Percentiles rank a stretch among this genome's conserved stretches.
These are phyloP conservation scores for Artemisia argyi DNA, from an alignment of 129 eudicot species.

Conservation along the genomic window DNA sequence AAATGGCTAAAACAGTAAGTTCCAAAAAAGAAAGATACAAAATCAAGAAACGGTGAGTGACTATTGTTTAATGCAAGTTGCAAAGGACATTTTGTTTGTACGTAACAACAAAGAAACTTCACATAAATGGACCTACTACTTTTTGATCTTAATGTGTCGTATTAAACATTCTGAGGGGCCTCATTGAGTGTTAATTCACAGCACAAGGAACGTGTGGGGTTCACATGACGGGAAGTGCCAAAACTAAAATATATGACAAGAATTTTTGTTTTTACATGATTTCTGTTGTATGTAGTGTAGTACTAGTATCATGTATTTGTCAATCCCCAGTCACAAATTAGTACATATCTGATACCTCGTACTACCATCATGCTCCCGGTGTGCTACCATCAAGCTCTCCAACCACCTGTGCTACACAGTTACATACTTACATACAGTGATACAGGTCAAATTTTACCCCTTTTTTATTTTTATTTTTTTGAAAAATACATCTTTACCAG, in stretches of 20 bases:
- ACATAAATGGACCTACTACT: neutral
- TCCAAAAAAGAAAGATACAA: neutral
- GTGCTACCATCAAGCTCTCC: too few species aligned
- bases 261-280: neutral
- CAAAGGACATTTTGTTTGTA: constrained; percentile 14
- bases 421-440: too few species aligned
- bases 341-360: too few species aligned
- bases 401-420: too few species aligned
- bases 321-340: too few species aligned
- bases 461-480: too few species aligned
- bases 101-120: neutral
- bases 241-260: neutral
- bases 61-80: neutral
- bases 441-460: too few species aligned
- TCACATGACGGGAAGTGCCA: neutral
- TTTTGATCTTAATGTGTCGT: constrained; percentile 9
- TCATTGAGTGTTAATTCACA: neutral
- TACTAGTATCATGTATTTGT: too few species aligned
- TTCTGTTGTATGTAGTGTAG: neutral
- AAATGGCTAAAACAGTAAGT: neutral
- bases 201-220: neutral
- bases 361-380: too few species aligned
- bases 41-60: constrained; percentile 6
- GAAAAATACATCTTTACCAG: too few species aligned
- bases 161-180: neutral